Evolutionary conservation across 1,284 basidiomycete species (phyloP), one percentile per base, ranked within the genome.

Genomic region (Pterulicium gracile): DNA sequence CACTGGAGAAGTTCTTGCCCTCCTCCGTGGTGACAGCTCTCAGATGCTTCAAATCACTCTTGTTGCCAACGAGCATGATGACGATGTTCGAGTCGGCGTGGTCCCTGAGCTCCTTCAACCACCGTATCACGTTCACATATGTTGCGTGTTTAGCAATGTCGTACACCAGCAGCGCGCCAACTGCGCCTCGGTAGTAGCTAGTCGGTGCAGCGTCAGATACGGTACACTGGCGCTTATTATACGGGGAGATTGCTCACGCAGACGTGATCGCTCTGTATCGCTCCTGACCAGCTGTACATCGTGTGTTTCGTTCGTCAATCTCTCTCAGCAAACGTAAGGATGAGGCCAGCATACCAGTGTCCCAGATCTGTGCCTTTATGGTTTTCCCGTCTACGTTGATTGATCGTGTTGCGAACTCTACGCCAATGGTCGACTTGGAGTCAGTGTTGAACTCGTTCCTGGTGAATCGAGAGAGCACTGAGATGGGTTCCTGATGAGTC

Each of bases 341-440:
- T 45, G 45, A 23, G 15, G 47, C 34, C 43, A 51, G 52, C 64
- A 66, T 51, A 89, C 88, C 89, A 58, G 93, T 98, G 70, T 99
- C 96, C 95, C 95, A 99, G 58, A 99, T 98, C 69, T 99, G 95
- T 22, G 95, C 95, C 70, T 98, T 98, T 58, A 99, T 79, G 3
- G 87, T 96, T 81, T 99, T 99, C 40, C 83, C 81, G 64, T 98
- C 95, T 14, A 98, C 90, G 54, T 79, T 87, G 65, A 95, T 92
- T 43, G 91, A 92, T 59, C 96, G 80, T 43, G 95, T 98, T 5
- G 95, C 95, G 61, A 99, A 98, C 68, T 99, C 96, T 58, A 99
- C 96, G 50, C 95, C 95, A 65, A 99, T 98, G 18, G 95, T 98
- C 52, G 93, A 96, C 72, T 98, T 98, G 51, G 91, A 94, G 63